These are phyloP conservation scores for Amniculicola lignicola DNA, from an alignment of 495 filamentous ascomycete genomes.

Conservation along the genomic window DNA sequence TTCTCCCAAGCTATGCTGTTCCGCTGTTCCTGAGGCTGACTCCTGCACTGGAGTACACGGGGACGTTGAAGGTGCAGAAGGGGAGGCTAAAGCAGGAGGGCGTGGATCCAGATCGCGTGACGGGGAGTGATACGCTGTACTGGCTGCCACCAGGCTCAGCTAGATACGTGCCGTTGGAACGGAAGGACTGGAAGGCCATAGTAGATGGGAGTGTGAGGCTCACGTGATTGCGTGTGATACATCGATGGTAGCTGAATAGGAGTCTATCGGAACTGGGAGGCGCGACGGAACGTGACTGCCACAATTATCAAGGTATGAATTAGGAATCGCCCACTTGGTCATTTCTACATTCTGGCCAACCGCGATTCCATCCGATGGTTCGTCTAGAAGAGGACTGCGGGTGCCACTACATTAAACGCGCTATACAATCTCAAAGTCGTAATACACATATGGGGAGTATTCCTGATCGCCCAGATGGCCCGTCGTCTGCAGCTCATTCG, in stretches of 20 bases:
- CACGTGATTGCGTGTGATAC: constrained; percentile 4
- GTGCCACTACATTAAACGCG: too few species aligned
- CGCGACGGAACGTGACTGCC: too few species aligned
- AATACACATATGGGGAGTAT: constrained; percentile 95
- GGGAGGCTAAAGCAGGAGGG: constrained; percentile 31
- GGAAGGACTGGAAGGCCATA: constrained; percentile 35
- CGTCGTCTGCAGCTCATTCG: constrained; percentile 72
- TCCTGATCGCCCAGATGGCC: constrained; percentile 67
- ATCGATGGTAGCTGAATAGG: too few species aligned
- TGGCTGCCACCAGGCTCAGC: constrained; percentile 34
- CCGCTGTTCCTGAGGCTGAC: constrained; percentile 40
- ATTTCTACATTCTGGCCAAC: neutral
- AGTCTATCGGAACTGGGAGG: too few species aligned
- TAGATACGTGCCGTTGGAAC: constrained; percentile 35
- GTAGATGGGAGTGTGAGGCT: constrained; percentile 33
- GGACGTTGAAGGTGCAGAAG: constrained; percentile 35
- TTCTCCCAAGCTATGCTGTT: constrained; percentile 39
- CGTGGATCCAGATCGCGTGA: constrained; percentile 24
- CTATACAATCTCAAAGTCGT: constrained; percentile 76
- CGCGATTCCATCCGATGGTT: neutral
- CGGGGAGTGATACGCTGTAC: constrained; percentile 30
- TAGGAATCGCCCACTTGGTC: neutral
- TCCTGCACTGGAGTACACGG: constrained; percentile 33
- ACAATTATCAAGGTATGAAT: too few species aligned
- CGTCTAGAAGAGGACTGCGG: too few species aligned